Percentiles rank a stretch among this genome's conserved stretches.
Conservation (phyloP, 139 green algal genomes). For the Picochlorum sp. region DNA sequence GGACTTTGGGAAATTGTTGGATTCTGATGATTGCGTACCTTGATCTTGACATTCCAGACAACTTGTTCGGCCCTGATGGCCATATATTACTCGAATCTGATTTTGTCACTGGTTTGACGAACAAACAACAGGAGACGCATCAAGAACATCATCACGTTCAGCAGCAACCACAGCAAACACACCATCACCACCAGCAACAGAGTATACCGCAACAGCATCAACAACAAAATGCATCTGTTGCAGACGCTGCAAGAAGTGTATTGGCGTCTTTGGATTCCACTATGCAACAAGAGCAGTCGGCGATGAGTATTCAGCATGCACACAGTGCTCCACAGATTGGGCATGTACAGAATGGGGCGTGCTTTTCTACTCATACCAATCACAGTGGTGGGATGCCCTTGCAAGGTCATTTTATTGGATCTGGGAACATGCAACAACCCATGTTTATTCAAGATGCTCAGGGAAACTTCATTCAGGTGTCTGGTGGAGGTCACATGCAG, state of each 20-base stretch:
- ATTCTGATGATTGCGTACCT: constrained; percentile 2
- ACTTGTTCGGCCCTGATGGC: constrained; percentile 2
- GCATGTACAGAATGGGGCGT: too few relatives aligned
- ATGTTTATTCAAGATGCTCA: too few relatives aligned
- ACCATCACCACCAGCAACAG: not conserved
- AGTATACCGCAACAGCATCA: not conserved
- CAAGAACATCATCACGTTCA: not conserved
- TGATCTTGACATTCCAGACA: constrained; percentile 5
- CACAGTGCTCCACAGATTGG: too few relatives aligned
- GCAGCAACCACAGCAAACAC: not conserved
- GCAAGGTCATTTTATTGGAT: too few relatives aligned
- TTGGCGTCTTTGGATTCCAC: constrained; percentile 1
- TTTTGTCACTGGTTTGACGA: constrained; percentile 2
- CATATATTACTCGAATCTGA: not conserved
- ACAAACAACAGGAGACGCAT: not conserved
- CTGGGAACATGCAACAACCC: too few relatives aligned
- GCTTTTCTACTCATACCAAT: too few relatives aligned
- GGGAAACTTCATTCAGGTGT: too few relatives aligned
- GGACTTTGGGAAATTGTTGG: constrained; percentile 1
- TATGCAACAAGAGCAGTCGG: not conserved
- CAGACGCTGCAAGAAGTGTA: constrained; percentile 9
- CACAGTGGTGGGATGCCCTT: too few relatives aligned
- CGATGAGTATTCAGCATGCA: too few relatives aligned
- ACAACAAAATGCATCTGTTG: not conserved
- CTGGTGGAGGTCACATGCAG: too few relatives aligned